Conservation (phyloP, 2,329 filamentous ascomycete species). For the Fusarium papillatum region DNA sequence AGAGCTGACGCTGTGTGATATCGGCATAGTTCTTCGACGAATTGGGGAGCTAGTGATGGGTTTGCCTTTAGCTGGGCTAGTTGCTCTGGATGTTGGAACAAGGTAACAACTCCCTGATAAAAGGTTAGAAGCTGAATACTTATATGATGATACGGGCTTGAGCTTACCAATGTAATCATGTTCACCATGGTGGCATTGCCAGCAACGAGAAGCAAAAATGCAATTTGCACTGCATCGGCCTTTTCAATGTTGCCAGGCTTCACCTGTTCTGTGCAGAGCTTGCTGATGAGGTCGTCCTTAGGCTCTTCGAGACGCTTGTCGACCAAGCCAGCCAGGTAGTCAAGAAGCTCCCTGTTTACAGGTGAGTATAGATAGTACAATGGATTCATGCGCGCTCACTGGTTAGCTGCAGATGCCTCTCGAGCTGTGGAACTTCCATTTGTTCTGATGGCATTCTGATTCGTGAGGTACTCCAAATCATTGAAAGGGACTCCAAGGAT, state of each 20-base stretch:
- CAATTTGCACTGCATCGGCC: slow-evolving; percentile 59
- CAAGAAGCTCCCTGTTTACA: slow-evolving; percentile 53
- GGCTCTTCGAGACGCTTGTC: slow-evolving; percentile 55
- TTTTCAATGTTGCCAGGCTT: slow-evolving; percentile 54
- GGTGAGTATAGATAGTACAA: not conserved
- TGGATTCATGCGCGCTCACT: slow-evolving; percentile 40
- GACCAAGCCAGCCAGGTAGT: slow-evolving; percentile 59
- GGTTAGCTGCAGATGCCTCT: slow-evolving; percentile 59
- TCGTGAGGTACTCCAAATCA: slow-evolving; percentile 60
- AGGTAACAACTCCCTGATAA: slow-evolving; percentile 56
- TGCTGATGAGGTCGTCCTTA: slow-evolving; percentile 61
- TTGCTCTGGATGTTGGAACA: slow-evolving; percentile 58
- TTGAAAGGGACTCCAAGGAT: slow-evolving; percentile 63
- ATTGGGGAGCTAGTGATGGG: slow-evolving; percentile 51
- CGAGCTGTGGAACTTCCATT: slow-evolving; percentile 61
- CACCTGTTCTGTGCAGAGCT: slow-evolving; percentile 56
- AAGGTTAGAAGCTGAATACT: fast-evolving
- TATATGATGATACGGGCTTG: fast-evolving
- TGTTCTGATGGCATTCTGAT: slow-evolving; percentile 60
- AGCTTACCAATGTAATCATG: slow-evolving; percentile 60
- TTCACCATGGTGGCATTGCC: slow-evolving; percentile 67
- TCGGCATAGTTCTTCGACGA: slow-evolving; percentile 63
- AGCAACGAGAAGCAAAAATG: slow-evolving; percentile 63
- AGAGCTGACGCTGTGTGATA: slow-evolving; percentile 62
- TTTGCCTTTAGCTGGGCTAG: slow-evolving; percentile 56